phyloP scores from a whole-genome alignment of 2,329 filamentous ascomycete genomes.

The Samsoniella hepiali region DNA sequence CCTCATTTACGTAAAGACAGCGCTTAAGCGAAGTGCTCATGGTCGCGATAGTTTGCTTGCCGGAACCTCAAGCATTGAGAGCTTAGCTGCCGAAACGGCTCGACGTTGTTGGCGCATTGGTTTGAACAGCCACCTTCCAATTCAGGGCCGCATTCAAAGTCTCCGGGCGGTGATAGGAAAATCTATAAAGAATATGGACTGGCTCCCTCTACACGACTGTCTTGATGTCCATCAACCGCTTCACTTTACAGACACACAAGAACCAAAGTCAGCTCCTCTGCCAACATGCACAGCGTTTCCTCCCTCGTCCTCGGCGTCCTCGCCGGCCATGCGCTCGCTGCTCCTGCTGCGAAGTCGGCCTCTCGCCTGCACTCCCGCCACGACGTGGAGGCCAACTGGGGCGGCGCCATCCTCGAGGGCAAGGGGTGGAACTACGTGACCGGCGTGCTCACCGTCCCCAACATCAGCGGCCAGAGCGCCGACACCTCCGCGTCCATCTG shows the following conservation, averaged over 20 bases:
- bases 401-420: neutral
- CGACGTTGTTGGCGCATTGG: no score
- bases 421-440: neutral
- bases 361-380: neutral
- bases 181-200: neutral
- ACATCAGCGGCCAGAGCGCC: neutral
- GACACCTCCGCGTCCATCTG: conserved; percentile 31
- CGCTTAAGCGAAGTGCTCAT: no score
- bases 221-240: neutral
- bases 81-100: no score
- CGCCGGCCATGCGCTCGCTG: neutral
- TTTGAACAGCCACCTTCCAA: no score
- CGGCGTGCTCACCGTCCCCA: neutral
- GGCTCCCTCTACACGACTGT: neutral
- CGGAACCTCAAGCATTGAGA: no score
- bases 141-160: no score
- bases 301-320: neutral
- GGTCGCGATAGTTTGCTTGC: no score
- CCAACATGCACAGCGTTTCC: neutral
- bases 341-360: neutral
- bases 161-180: neutral
- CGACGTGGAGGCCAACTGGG: neutral
- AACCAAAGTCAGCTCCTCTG: neutral
- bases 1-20: no score
- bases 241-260: neutral